Base-by-base conservation (phyloP, 352 stramenopile genomes). In the Globisporangium polare region DNA sequence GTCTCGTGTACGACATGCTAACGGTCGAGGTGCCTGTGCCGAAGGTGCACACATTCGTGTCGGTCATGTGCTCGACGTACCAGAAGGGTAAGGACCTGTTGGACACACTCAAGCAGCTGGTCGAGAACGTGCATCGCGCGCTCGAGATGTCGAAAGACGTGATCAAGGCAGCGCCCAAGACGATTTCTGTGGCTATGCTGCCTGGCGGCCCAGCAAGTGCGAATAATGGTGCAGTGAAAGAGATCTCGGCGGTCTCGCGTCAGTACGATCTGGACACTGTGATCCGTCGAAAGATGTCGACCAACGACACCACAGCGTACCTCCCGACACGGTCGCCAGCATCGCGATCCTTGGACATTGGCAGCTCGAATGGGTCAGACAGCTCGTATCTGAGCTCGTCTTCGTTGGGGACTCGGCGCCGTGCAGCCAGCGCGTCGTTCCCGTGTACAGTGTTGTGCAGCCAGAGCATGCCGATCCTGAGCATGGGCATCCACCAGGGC, bases 1-100 rank as follows among this genome's bases (percentile, higher is more conserved):
- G 78, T 53, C 68, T 94, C 13, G 78, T 92, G 50, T 94, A 92
- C 71, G 83, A 92, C 58, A 94, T 94, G 85, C 78, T 94, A 13
- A 92, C 77, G 10, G 80, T 94, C 31, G 81, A 94, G 51, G 78
- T 91, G 12, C 76, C 83, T 4, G 69, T 92, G 0, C 66, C 71
- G 5, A 90, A 94, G 29, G 80, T 92, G 12, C 70, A 90, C 33
- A 86, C 81, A 1, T 94, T 94, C 58, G 83, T 94, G 20, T 67
- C 69, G 6, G 85, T 90, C 45, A 94, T 94, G 85, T 89, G 83
- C 43, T 85, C 81, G 10, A 92, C 81, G 49, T 94, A 94, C 58
- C 75, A 91, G 60, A 92, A 92, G 56, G 80, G 69, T 0, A 73
- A 66, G 51, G 83, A 94, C 24, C 63, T 94, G 13, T 63, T 83